phyloP scores from a whole-genome alignment of 2,329 filamentous ascomycete species.

The Colletotrichum cereale region DNA sequence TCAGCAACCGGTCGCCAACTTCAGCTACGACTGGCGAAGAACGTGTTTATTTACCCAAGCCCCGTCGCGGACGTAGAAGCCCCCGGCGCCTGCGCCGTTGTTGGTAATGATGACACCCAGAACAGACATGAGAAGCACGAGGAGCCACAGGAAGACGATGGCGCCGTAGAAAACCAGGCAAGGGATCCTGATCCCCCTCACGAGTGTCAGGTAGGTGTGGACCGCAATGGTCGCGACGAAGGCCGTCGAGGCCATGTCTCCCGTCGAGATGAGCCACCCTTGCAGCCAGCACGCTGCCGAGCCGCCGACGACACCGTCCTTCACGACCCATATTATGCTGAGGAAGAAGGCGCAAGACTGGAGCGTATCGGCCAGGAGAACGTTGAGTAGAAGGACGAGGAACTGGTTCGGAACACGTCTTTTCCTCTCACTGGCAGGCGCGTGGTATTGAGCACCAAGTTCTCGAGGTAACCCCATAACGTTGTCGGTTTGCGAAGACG shows the following conservation, averaged over 20 bases:
- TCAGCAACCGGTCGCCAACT: background rate
- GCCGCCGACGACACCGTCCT: slow-evolving; percentile 61
- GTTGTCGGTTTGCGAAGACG: slow-evolving; percentile 37
- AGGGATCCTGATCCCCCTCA: slow-evolving; percentile 61
- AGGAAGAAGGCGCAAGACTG: slow-evolving; percentile 68
- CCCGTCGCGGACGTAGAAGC: slow-evolving; percentile 64
- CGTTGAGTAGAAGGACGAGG: slow-evolving; percentile 70
- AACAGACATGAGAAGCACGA: slow-evolving; percentile 46
- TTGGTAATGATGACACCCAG: slow-evolving; percentile 30
- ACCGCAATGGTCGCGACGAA: slow-evolving; percentile 69
- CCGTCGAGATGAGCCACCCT: slow-evolving; percentile 69
- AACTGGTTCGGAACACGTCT: slow-evolving; percentile 62
- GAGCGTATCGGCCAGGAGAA: slow-evolving; percentile 69
- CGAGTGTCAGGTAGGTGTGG: slow-evolving; percentile 68
- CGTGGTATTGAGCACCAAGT: slow-evolving; percentile 37
- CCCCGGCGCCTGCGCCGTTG: slow-evolving; percentile 11
- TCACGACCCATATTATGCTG: slow-evolving; percentile 63
- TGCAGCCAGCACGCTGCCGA: slow-evolving; percentile 64
- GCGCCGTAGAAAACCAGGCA: slow-evolving; percentile 56
- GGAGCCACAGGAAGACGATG: slow-evolving; percentile 61
- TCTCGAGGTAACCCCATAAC: slow-evolving; percentile 41
- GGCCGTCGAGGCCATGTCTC: slow-evolving; percentile 68
- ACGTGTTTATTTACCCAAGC: slow-evolving; percentile 61
- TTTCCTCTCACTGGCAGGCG: slow-evolving; percentile 25
- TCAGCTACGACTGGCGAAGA: background rate